Conservation (phyloP, 1,284 basidiomycete genomes). For the Ustilago trichophora region DNA sequence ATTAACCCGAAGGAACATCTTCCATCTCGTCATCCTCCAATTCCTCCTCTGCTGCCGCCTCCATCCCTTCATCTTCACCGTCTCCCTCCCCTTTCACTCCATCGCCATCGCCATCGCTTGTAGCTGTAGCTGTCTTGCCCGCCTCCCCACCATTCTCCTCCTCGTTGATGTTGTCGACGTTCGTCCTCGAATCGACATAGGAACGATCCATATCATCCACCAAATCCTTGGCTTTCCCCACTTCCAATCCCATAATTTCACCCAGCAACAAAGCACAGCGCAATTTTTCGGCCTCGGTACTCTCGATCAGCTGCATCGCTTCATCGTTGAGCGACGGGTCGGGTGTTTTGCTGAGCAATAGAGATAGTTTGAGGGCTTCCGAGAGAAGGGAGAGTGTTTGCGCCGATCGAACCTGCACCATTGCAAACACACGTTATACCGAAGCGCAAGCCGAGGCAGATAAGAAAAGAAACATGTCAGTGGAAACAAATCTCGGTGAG, state of each 20-base stretch:
- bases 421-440: too few relatives aligned
- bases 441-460: too few relatives aligned
- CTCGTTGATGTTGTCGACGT: too few relatives aligned
- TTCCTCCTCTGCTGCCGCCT: conserved; percentile 8
- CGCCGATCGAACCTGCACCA: conserved; percentile 83
- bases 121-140: too few relatives aligned
- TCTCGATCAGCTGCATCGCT: conserved; percentile 45
- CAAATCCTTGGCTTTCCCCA: conserved; percentile 1
- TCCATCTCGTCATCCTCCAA: conserved; percentile 34
- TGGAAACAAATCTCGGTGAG: too few relatives aligned
- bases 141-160: background rate
- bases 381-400: conserved; percentile 89
- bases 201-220: conserved; percentile 20
- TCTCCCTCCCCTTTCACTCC: too few relatives aligned
- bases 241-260: conserved; percentile 21
- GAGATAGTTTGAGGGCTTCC: conserved; percentile 89
- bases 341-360: conserved; percentile 75
- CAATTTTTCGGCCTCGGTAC: conserved; percentile 37
- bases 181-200: too few relatives aligned
- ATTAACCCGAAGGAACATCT: conserved; percentile 27
- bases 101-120: too few relatives aligned
- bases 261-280: conserved; percentile 22
- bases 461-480: too few relatives aligned
- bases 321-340: conserved; percentile 48
- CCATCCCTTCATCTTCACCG: conserved; percentile 8